Base-by-base conservation (phyloP, 202 grass and related monocot species). In the Elaeis oleifera region DNA sequence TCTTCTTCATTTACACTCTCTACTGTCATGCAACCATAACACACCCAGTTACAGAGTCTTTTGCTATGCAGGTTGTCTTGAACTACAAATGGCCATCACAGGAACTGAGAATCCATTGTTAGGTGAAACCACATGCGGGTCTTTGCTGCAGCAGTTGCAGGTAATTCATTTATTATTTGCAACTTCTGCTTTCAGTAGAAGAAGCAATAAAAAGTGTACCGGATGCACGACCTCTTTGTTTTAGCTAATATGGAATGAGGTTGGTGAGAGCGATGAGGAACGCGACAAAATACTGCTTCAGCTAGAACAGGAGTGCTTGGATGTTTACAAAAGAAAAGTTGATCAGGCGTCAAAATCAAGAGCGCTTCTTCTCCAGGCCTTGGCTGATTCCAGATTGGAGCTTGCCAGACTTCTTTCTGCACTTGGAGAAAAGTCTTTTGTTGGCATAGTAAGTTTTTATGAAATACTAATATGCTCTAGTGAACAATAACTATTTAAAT, bases 181-280 rank as follows among this genome's bases (percentile, higher is more conserved):
- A 16, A 56, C 56, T 21, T 23, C 5, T 71, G 18, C 54, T n/a
- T 59, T 60, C 52, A 5, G 36, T 67, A 4, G 16, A 53, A n/a
- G 51, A 19, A 9, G 53, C 28, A 6, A 18, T 25, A 54, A 32
- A 3, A 68, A 68, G 73, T 89, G 7, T 4, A n/a, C 39, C 21
- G 56, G 56, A 15, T 72, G 36, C 69, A 16, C 65, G 48, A 29
- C 19, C 31, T 82, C 56, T 68, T 44, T 74, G 52, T 86, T 89
- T 67, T 71, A 92, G 92, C n/a, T 86, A 59, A 97, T 97, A 72
- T 97, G 92, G 92, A 84, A 92, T 20, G 88, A 97, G 64, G 85
- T 92, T 78, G 88, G 92, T 57, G 92, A 92, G 79, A 92, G 65
- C 1, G 88, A 89, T n/a, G 84, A 89, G 16, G 88, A 89, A 53